phyloP scores from a whole-genome alignment of 2,329 filamentous ascomycete genomes.

The Dendryphion nanum region DNA sequence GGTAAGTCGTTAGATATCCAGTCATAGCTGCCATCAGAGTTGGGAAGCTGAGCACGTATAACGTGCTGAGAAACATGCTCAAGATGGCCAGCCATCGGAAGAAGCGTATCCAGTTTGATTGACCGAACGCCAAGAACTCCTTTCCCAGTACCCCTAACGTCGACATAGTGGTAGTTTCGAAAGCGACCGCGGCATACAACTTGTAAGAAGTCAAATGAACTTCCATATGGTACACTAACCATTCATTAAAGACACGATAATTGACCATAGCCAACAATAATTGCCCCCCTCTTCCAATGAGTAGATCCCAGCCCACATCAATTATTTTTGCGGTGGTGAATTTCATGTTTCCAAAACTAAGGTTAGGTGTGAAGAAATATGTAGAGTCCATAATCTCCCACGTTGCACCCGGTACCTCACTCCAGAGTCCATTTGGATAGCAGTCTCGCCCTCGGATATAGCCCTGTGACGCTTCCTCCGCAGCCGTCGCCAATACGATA shows the following conservation, averaged over 20 bases:
- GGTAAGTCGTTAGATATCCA: conserved; percentile 36
- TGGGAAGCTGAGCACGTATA: conserved; percentile 37
- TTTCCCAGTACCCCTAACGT: conserved; percentile 33
- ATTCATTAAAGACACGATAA: conserved; percentile 40
- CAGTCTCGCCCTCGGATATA: conserved; percentile 27
- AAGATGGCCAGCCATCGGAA: conserved; percentile 34
- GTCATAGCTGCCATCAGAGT: conserved; percentile 41
- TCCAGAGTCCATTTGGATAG: conserved; percentile 34
- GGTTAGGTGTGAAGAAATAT: conserved; percentile 34
- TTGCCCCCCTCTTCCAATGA: conserved; percentile 37
- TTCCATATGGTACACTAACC: conserved; percentile 36
- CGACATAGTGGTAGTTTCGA: conserved; percentile 25
- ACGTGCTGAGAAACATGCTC: conserved; percentile 28
- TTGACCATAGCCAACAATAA: conserved; percentile 31
- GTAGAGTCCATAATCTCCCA: conserved; percentile 36
- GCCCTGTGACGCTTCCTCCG: conserved; percentile 24
- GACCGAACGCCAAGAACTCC: conserved; percentile 24
- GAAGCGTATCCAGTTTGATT: conserved; percentile 20
- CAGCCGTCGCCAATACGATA: conserved; percentile 23
- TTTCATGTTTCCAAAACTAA: conserved; percentile 29
- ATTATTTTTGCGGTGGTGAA: conserved; percentile 40
- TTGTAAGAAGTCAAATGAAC: conserved; percentile 29
- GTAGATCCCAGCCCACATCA: conserved; percentile 40
- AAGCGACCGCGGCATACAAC: conserved; percentile 26
- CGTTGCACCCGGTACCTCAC: conserved; percentile 23